A percentile compares a stretch with the other conserved stretches of the same genome.
phyloP scores from a whole-genome alignment of 2,329 filamentous ascomycete genomes.

The Akanthomyces uredinophilus region DNA sequence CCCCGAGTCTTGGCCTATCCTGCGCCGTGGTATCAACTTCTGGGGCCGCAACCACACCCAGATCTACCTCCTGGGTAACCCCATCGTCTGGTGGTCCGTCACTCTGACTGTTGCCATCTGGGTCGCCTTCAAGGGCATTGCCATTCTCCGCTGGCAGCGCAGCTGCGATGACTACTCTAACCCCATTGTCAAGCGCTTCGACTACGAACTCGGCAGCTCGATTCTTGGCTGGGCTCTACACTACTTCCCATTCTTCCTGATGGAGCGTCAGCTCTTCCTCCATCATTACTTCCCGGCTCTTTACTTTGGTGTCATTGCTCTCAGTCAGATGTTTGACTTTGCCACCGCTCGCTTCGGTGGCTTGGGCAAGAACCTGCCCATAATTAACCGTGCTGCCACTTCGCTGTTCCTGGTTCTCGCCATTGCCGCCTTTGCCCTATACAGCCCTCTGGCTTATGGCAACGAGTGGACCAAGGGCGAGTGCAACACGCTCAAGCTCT shows the following conservation, averaged over 20 bases:
- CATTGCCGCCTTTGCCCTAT: constrained; percentile 74
- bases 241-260: constrained; percentile 98
- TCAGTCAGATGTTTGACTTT: constrained; percentile 89
- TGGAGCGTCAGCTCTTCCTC: constrained; percentile 96
- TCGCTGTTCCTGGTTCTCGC: constrained; percentile 69
- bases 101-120: constrained; percentile 74
- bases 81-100: constrained; percentile 89
- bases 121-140: constrained; percentile 76
- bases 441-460: constrained; percentile 84
- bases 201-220: constrained; percentile 89
- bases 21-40: constrained; percentile 96
- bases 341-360: constrained; percentile 65
- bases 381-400: constrained; percentile 69
- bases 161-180: constrained; percentile 82
- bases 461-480: constrained; percentile 88
- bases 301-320: constrained; percentile 85
- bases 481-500: constrained; percentile 82
- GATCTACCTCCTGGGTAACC: constrained; percentile 94
- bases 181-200: constrained; percentile 87
- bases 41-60: constrained; percentile 93
- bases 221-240: constrained; percentile 95
- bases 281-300: constrained; percentile 98
- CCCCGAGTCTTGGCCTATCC: constrained; percentile 85
- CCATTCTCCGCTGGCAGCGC: constrained; percentile 89
- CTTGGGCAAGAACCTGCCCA: constrained; percentile 63